Percentiles rank a stretch among this genome's conserved stretches.
Evolutionary conservation across 2,329 filamentous ascomycete genomes (phyloP).

Genomic region (Aspergillus pseudotamarii): DNA sequence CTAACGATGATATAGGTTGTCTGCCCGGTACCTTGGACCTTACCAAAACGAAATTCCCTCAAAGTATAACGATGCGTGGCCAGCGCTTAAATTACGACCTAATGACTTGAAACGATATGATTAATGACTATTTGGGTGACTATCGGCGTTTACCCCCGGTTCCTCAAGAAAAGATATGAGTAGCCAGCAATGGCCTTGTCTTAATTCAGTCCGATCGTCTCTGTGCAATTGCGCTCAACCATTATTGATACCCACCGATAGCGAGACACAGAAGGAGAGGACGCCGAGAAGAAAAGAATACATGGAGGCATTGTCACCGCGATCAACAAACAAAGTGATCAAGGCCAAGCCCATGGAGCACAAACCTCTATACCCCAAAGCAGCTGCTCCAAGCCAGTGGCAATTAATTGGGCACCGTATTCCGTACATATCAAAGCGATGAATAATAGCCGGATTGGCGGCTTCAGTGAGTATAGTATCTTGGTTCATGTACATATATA

Average conservation of each 20-base stretch:
- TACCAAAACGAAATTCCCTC: constrained; percentile 51
- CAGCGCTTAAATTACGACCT: constrained; percentile 8
- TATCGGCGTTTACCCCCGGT: neutral
- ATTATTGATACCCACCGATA: constrained; percentile 28
- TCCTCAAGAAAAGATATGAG: neutral
- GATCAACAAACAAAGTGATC: constrained; percentile 50
- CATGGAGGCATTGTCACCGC: constrained; percentile 53
- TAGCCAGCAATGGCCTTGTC: neutral
- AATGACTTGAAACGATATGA: constrained; percentile 1
- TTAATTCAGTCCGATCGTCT: constrained; percentile 8
- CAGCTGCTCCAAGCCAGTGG: constrained; percentile 11
- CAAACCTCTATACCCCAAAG: constrained; percentile 41
- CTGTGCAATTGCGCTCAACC: constrained; percentile 10
- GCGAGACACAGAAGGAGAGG: constrained; percentile 11
- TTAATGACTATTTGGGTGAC: neutral
- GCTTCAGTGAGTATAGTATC: neutral
- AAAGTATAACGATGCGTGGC: constrained; percentile 15
- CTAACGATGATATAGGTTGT: constrained; percentile 56
- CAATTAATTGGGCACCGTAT: neutral
- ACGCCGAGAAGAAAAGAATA: constrained; percentile 12
- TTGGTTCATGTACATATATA: neutral
- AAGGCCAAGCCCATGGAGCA: constrained; percentile 46
- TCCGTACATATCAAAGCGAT: neutral
- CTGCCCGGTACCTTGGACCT: constrained; percentile 70
- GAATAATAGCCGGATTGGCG: neutral